These are phyloP conservation scores for Aspergillus japonicus DNA, from an alignment of 2,329 filamentous ascomycete genomes.

Conservation along the genomic window DNA sequence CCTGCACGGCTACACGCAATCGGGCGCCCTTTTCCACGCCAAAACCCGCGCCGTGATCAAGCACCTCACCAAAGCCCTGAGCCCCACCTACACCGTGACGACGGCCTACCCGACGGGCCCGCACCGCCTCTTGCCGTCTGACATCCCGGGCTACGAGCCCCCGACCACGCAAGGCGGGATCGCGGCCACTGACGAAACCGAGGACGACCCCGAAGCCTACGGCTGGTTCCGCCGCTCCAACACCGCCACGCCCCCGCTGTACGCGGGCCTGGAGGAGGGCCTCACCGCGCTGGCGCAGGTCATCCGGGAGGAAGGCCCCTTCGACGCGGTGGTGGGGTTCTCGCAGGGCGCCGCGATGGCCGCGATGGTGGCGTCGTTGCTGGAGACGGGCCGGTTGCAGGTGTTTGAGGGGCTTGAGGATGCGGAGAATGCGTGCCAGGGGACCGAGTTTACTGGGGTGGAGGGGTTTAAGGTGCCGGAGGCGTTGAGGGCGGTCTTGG, in stretches of 20 bases:
- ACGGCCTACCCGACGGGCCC: slow-evolving; percentile 71
- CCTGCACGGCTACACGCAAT: slow-evolving; percentile 90
- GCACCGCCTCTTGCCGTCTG: slow-evolving; percentile 59
- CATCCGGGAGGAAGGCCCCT: slow-evolving; percentile 62
- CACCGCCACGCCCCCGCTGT: slow-evolving; percentile 63
- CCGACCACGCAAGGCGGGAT: slow-evolving; percentile 31
- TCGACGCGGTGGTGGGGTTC: slow-evolving; percentile 80
- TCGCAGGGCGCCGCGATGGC: slow-evolving; percentile 75
- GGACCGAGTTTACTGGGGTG: slow-evolving; percentile 14
- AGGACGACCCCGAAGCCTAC: slow-evolving; percentile 65
- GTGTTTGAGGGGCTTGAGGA: slow-evolving; percentile 49
- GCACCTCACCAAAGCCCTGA: slow-evolving; percentile 70
- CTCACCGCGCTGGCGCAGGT: slow-evolving; percentile 62
- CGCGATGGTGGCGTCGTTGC: slow-evolving; percentile 67
- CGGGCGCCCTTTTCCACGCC: slow-evolving; percentile 75
- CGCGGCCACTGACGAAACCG: slow-evolving; percentile 20
- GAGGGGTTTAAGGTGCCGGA: slow-evolving; percentile 51
- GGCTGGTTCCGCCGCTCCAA: slow-evolving; percentile 74
- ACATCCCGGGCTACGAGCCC: slow-evolving; percentile 68
- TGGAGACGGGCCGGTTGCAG: slow-evolving; percentile 55
- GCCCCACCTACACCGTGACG: slow-evolving; percentile 53
- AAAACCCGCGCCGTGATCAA: slow-evolving; percentile 89
- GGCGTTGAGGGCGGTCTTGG: slow-evolving; percentile 36
- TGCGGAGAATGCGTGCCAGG: slow-evolving; percentile 17
- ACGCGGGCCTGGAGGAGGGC: slow-evolving; percentile 68